Evolutionary conservation across 2,329 filamentous ascomycete genomes (phyloP).

Genomic region (Claviceps sp.): DNA sequence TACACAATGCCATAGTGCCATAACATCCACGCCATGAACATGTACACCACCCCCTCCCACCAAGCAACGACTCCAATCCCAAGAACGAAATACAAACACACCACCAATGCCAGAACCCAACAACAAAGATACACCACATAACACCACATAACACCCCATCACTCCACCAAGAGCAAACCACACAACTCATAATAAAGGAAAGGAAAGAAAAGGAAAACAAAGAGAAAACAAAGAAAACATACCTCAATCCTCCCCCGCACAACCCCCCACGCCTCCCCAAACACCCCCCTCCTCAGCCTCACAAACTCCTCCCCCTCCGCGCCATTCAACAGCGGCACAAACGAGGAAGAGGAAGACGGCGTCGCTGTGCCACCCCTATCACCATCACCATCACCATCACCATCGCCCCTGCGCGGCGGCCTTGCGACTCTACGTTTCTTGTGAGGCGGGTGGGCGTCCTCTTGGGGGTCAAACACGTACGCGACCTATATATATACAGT

Average conservation of each 20-base stretch:
- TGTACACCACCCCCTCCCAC: too few relatives aligned
- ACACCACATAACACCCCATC: too few relatives aligned
- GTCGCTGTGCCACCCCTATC: neutral
- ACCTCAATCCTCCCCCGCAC: constrained; percentile 50
- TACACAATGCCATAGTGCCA: too few relatives aligned
- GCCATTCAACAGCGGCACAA: constrained; percentile 41
- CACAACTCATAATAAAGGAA: too few relatives aligned
- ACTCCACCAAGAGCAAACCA: too few relatives aligned
- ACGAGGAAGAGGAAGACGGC: constrained; percentile 17
- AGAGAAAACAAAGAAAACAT: neutral
- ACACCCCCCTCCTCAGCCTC: constrained; percentile 43
- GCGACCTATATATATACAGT: constrained; percentile 5
- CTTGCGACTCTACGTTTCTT: constrained; percentile 45
- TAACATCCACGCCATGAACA: too few relatives aligned
- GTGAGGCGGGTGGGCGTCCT: constrained; percentile 27
- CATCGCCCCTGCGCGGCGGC: constrained; percentile 14
- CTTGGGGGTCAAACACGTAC: constrained; percentile 27
- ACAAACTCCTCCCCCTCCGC: constrained; percentile 35
- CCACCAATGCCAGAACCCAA: too few relatives aligned
- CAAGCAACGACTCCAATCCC: too few relatives aligned
- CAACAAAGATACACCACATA: too few relatives aligned
- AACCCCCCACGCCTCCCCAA: constrained; percentile 48
- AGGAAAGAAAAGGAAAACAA: neutral
- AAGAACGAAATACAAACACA: too few relatives aligned
- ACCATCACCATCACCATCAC: too few relatives aligned